Conservation (phyloP, 306 rosid genomes). For the Glycine latifolia region DNA sequence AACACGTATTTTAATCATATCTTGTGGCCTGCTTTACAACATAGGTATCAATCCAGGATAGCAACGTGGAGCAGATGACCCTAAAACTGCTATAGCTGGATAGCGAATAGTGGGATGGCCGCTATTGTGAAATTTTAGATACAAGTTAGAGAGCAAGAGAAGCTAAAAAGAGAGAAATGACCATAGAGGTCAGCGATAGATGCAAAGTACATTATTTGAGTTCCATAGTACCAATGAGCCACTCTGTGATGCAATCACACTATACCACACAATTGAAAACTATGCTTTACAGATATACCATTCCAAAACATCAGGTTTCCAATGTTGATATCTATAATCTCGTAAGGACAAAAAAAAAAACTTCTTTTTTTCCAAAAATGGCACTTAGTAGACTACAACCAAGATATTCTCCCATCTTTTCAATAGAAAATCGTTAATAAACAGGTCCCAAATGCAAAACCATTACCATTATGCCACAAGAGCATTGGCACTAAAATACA, state of each 20-base stretch:
- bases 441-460: too few relatives aligned
- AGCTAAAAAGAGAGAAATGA: neutral
- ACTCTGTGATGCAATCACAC: neutral
- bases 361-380: neutral
- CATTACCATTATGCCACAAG: conserved; percentile 5
- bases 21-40: neutral
- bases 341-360: neutral
- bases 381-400: conserved; percentile 10
- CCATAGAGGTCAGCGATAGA: neutral
- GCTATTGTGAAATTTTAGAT: neutral
- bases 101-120: neutral
- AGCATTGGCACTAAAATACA: conserved; percentile 1
- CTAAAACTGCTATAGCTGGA: neutral
- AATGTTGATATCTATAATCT: conserved; percentile 6
- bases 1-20: conserved; percentile 9
- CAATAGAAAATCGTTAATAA: neutral
- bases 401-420: conserved; percentile 26
- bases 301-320: conserved; percentile 36
- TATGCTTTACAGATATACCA: conserved; percentile 35
- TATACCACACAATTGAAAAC: neutral
- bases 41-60: neutral
- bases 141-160: neutral
- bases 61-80: neutral
- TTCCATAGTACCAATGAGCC: neutral
- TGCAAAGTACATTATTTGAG: neutral